These are phyloP conservation scores for Phytophthora europaea DNA, from an alignment of 352 stramenopile species.

Conservation along the genomic window DNA sequence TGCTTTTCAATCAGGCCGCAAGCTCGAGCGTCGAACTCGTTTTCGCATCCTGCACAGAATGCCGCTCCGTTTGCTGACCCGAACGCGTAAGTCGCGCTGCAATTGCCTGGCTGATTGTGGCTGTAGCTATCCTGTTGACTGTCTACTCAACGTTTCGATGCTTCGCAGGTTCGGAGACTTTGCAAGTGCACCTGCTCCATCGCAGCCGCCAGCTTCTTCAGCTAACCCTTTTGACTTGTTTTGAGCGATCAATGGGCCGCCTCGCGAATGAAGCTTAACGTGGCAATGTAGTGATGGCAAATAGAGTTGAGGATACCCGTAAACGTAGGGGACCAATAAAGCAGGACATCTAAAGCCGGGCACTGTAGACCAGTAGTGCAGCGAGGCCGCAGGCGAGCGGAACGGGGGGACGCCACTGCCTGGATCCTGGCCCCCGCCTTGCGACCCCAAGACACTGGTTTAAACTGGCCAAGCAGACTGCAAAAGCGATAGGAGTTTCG, in stretches of 20 bases:
- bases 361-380: too few species aligned
- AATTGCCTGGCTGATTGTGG: neutral
- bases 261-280: conserved; percentile 22
- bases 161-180: conserved; percentile 65
- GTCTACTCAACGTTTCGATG: conserved; percentile 8
- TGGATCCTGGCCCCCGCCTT: too few species aligned
- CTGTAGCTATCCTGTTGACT: conserved; percentile 15
- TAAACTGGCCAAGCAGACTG: conserved; percentile 28
- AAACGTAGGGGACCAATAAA: conserved; percentile 16
- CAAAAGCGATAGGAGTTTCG: conserved; percentile 46
- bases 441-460: conserved; percentile 5
- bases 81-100: conserved; percentile 50
- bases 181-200: conserved; percentile 44
- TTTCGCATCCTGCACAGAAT: conserved; percentile 49
- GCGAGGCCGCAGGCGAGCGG: too few species aligned
- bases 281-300: conserved; percentile 22
- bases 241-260: conserved; percentile 43
- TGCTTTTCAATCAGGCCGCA: conserved; percentile 24
- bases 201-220: conserved; percentile 42
- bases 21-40: conserved; percentile 39
- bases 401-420: too few species aligned
- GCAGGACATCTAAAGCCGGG: neutral
- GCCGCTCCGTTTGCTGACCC: conserved; percentile 45
- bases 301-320: conserved; percentile 44
- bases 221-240: conserved; percentile 91